These are phyloP conservation scores for Melaleuca quinquenervia DNA, from an alignment of 345 rosid species.

Conservation along the genomic window DNA sequence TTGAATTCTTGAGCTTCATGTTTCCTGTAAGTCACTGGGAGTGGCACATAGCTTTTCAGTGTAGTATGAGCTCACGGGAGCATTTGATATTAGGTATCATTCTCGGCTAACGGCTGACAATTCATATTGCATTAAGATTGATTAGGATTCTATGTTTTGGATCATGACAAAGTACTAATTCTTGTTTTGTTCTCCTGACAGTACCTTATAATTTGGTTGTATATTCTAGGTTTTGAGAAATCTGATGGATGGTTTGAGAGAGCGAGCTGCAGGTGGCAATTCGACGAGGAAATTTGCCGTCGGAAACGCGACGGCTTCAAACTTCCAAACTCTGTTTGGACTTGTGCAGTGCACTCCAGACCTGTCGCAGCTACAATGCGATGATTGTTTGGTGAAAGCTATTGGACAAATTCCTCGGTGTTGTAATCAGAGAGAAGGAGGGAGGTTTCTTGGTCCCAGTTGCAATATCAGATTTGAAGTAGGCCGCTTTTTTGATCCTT, in stretches of 20 bases:
- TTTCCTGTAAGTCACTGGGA: background rate
- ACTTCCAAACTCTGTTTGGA: background rate
- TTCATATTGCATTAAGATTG: background rate
- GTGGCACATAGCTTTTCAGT: background rate
- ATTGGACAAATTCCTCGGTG: background rate
- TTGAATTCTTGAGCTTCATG: background rate
- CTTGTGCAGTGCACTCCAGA: constrained; percentile 3
- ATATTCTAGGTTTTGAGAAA: background rate
- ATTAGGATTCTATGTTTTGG: background rate
- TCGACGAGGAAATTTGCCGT: background rate
- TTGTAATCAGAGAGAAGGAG: background rate
- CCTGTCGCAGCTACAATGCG: background rate
- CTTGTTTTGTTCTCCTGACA: background rate
- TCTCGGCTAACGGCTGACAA: background rate
- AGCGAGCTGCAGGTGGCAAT: background rate
- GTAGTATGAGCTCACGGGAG: background rate
- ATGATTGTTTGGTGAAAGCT: background rate
- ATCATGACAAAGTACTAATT: background rate
- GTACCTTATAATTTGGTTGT: background rate
- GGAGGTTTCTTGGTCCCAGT: background rate
- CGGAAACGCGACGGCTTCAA: background rate
- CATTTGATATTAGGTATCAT: background rate
- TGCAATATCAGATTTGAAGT: background rate
- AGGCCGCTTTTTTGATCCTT: background rate
- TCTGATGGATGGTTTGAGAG: background rate